Conservation (phyloP, 1,284 basidiomycete genomes). For the Chalciporus sp. region DNA sequence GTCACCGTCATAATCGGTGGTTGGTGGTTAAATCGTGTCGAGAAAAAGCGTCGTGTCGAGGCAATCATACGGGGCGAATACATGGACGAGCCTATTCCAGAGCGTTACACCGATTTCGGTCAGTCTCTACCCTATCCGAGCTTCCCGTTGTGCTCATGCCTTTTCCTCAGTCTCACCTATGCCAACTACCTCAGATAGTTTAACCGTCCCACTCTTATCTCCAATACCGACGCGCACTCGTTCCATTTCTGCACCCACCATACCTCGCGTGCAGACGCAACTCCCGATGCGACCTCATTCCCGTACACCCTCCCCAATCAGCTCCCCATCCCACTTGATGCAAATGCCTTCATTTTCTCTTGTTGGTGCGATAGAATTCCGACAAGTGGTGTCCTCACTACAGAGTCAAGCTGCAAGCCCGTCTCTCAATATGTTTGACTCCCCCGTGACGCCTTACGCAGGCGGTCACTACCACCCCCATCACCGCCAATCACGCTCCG, state of each 20-base stretch:
- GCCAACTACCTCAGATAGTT: slow-evolving; percentile 4
- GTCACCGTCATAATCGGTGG: slow-evolving; percentile 73
- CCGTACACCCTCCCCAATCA: slow-evolving; percentile 40
- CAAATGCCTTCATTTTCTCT: slow-evolving; percentile 86
- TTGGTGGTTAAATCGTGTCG: slow-evolving; percentile 71
- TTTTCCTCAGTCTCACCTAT: slow-evolving; percentile 21
- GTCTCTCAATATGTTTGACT: slow-evolving; percentile 65
- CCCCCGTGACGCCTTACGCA: slow-evolving; percentile 68
- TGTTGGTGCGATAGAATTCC: slow-evolving; percentile 91
- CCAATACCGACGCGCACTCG: slow-evolving; percentile 38
- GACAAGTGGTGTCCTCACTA: slow-evolving; percentile 84
- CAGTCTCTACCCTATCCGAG: slow-evolving; percentile 34
- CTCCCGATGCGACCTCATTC: slow-evolving; percentile 39
- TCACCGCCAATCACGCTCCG: slow-evolving; percentile 29
- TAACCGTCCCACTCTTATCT: slow-evolving; percentile 20
- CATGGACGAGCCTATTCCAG: slow-evolving; percentile 46
- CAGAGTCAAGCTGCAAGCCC: slow-evolving; percentile 61
- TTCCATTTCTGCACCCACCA: slow-evolving; percentile 38
- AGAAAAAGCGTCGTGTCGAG: slow-evolving; percentile 49
- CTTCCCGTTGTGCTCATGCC: slow-evolving; percentile 11
- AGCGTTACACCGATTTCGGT: slow-evolving; percentile 67
- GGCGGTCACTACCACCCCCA: slow-evolving; percentile 69
- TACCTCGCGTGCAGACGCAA: slow-evolving; percentile 46
- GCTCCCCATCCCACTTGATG: slow-evolving; percentile 37
- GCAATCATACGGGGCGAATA: slow-evolving; percentile 63